These are phyloP conservation scores for Stachybotrys echinatus DNA, from an alignment of 2,329 filamentous ascomycete species.

Conservation along the genomic window DNA sequence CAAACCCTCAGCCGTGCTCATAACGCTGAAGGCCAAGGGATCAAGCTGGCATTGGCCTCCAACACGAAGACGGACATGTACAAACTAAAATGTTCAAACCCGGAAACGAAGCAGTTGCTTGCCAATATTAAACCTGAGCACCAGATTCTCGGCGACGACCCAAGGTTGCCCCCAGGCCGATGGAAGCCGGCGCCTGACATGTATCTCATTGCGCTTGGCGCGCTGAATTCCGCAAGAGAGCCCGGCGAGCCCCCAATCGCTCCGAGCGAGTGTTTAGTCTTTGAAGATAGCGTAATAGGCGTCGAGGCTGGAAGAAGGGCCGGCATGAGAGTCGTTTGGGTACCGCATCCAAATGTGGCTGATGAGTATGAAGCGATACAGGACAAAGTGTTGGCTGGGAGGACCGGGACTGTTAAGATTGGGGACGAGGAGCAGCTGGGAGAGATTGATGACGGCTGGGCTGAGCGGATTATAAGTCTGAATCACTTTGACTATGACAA, in stretches of 20 bases:
- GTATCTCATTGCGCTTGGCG: conserved; percentile 61
- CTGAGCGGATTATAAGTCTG: conserved; percentile 24
- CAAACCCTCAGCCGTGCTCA: conserved; percentile 27
- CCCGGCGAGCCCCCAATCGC: conserved; percentile 42
- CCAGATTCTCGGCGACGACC: conserved; percentile 61
- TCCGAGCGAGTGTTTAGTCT: conserved; percentile 66
- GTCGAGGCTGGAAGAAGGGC: conserved; percentile 66
- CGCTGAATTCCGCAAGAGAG: conserved; percentile 52
- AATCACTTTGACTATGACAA: conserved; percentile 28
- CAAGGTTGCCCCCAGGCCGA: conserved; percentile 52
- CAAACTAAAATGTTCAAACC: conserved; percentile 49
- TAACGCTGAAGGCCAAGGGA: conserved; percentile 14
- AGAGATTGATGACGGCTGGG: conserved; percentile 28
- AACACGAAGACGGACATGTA: conserved; percentile 56
- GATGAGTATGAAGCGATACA: conserved; percentile 20
- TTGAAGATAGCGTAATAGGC: conserved; percentile 68
- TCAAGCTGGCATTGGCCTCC: conserved; percentile 63
- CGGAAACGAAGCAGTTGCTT: conserved; percentile 15
- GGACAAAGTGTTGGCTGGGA: conserved; percentile 14
- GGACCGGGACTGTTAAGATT: conserved; percentile 9
- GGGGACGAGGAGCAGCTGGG: conserved; percentile 21
- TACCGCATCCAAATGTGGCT: conserved; percentile 56
- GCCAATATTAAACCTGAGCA: conserved; percentile 45
- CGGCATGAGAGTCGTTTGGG: conserved; percentile 70
- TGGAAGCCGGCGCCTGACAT: conserved; percentile 73